Conservation (phyloP, 1,284 basidiomycete genomes). For the Boletus austroedulis region DNA sequence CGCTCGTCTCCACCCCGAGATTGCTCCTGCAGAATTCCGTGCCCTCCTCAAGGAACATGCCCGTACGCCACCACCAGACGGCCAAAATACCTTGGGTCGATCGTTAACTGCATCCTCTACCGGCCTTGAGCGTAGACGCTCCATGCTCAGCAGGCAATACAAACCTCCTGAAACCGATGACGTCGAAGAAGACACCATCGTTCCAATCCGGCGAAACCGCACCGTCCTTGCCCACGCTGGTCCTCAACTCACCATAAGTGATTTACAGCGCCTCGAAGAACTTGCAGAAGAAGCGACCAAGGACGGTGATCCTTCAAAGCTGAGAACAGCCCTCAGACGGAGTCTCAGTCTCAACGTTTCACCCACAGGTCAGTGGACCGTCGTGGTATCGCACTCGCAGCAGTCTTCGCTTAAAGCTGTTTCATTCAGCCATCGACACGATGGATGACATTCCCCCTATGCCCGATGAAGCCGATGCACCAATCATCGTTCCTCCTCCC, state of each 20-base stretch:
- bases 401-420: slow-evolving; percentile 20
- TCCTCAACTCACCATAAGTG: slow-evolving; percentile 83
- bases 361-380: slow-evolving; percentile 67
- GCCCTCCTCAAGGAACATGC: slow-evolving; percentile 94
- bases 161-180: slow-evolving; percentile 73
- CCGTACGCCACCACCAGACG: slow-evolving; percentile 53
- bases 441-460: slow-evolving; percentile 65
- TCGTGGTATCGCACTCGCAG: slow-evolving; percentile 11
- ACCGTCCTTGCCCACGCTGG: slow-evolving; percentile 60
- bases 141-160: slow-evolving; percentile 90
- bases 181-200: slow-evolving; percentile 63
- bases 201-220: slow-evolving; percentile 67
- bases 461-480: slow-evolving; percentile 79
- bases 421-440: slow-evolving; percentile 54
- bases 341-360: slow-evolving; percentile 86
- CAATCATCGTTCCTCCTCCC: slow-evolving; percentile 85
- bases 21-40: slow-evolving; percentile 94
- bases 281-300: slow-evolving; percentile 85
- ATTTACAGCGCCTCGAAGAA: slow-evolving; percentile 90
- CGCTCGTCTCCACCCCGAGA: slow-evolving; percentile 92
- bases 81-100: slow-evolving; percentile 36
- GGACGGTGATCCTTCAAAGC: slow-evolving; percentile 80
- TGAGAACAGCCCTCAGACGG: slow-evolving; percentile 80
- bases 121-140: slow-evolving; percentile 72
- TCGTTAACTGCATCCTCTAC: slow-evolving; percentile 43